Percentiles rank a stretch among this genome's conserved stretches.
phyloP scores from a whole-genome alignment of 495 filamentous ascomycete genomes.

The Lasiosphaeria miniovina region DNA sequence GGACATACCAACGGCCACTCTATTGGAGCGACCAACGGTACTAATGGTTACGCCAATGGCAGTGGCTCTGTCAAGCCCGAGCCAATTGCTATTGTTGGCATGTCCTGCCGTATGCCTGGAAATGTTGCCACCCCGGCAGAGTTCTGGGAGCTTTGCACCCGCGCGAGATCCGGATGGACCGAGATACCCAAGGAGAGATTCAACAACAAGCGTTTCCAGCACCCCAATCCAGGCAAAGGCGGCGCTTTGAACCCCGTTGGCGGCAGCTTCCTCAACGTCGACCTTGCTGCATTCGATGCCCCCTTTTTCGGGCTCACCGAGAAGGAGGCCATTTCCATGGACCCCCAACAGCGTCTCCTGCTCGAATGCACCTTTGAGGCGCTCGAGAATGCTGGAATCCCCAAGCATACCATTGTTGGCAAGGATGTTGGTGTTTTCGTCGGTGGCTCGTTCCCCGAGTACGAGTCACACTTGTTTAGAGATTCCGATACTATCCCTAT shows the following conservation, averaged over 20 bases:
- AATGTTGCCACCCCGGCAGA: conserved; percentile 53
- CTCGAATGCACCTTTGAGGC: conserved; percentile 83
- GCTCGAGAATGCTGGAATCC: conserved; percentile 81
- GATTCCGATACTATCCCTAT: conserved; percentile 64
- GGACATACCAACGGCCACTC: conserved; percentile 30
- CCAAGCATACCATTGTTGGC: conserved; percentile 69
- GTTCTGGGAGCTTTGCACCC: conserved; percentile 58
- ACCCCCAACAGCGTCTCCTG: conserved; percentile 78
- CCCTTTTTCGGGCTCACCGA: conserved; percentile 81
- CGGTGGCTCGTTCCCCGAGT: conserved; percentile 82
- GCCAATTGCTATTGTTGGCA: conserved; percentile 57
- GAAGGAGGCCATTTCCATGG: conserved; percentile 72
- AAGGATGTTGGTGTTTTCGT: conserved; percentile 81
- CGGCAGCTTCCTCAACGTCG: conserved; percentile 70
- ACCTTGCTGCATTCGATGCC: conserved; percentile 76
- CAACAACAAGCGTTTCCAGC: conserved; percentile 62
- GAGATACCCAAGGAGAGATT: conserved; percentile 70
- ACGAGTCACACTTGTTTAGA: conserved; percentile 73
- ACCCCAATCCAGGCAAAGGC: conserved; percentile 71
- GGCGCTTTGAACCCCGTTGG: conserved; percentile 73
- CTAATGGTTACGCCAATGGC: conserved; percentile 15
- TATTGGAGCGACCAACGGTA: conserved; percentile 26
- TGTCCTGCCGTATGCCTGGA: conserved; percentile 52
- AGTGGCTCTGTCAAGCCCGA: conserved; percentile 25
- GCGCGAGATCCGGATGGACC: conserved; percentile 56